Base-by-base conservation (phyloP, 306 rosid genomes). In the Fagus sylvatica region DNA sequence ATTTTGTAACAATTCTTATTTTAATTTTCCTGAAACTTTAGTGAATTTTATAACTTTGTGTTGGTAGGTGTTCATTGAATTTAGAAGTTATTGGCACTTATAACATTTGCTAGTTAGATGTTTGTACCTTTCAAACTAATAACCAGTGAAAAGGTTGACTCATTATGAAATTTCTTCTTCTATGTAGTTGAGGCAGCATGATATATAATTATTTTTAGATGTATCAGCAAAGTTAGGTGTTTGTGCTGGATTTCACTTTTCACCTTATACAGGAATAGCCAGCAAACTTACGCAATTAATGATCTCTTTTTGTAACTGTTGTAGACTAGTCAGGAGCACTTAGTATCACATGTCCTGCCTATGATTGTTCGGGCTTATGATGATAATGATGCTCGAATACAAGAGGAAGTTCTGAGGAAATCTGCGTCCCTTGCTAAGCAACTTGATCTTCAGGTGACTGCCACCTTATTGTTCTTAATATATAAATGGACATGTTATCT, bases 391-490 rank as follows among this genome's bases (percentile, higher is more conserved):
- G 84, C 93, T 75, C 99, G 97, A 69, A 75, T 93, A 69, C 99
- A 96, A 87, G 99, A 96, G 88, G 98, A 96, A 87, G 99, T 89
- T 82, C 77, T 96, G 87, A 96, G 82, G 83, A 96, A 85, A 78
- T 93, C 99, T 53, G 80, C 85, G 33, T 80, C 91, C 75, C 90
- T 96, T 78, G 81, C 93, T 42, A 96, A 87, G 81, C 91, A 93
- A 79, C 90, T 96, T 78, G 97, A 96, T 80, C 48, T 74, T 76
- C 94, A 96, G 99, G 99, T 96, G 78, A 85, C 61, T 79, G 71
- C 77, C 78, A 64, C 81, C 81, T 55, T 68, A 75, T 22, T 78
- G 64, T 75, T 76, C n/a, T 43, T 12, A 13, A 6, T 49, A 61
- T 11, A 68, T 9, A 10, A 13, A 43, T 8, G 51, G 51, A 46